These are phyloP conservation scores for Lentinula sp. DNA, from an alignment of 768 basidiomycete species.

Conservation along the genomic window DNA sequence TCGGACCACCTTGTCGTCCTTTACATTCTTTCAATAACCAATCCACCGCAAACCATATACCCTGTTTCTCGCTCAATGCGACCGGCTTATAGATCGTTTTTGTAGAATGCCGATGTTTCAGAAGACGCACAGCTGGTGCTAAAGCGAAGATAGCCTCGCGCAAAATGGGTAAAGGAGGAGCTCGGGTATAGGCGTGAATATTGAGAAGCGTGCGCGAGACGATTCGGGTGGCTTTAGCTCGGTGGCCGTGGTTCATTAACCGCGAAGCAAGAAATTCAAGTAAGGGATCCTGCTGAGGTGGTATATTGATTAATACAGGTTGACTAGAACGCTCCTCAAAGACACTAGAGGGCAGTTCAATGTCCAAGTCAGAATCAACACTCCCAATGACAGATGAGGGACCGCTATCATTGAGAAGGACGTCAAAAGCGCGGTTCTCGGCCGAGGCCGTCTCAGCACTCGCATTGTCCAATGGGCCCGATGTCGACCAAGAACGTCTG, in stretches of 20 bases:
- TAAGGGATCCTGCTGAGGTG: conserved; percentile 71
- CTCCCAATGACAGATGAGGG: neutral
- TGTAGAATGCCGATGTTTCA: conserved; percentile 53
- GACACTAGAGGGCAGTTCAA: neutral
- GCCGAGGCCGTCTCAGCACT: neutral
- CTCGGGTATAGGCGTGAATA: conserved; percentile 69
- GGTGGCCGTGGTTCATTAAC: conserved; percentile 60
- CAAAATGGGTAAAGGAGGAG: conserved; percentile 76
- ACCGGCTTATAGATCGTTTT: conserved; percentile 65
- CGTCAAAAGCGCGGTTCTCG: neutral
- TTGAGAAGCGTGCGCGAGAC: conserved; percentile 61
- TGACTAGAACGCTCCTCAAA: conserved; percentile 3
- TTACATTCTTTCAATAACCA: conserved; percentile 69
- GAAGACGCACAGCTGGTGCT: conserved; percentile 63
- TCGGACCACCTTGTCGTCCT: conserved; percentile 42
- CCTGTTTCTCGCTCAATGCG: conserved; percentile 76
- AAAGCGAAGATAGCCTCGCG: conserved; percentile 63
- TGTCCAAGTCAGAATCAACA: conserved; percentile 4
- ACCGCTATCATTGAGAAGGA: neutral
- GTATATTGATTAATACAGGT: conserved; percentile 42
- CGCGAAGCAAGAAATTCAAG: conserved; percentile 59
- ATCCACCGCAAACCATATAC: conserved; percentile 59
- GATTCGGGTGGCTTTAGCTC: conserved; percentile 50
- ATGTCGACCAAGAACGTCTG: neutral
- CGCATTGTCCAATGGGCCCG: neutral